Evolutionary conservation across 768 basidiomycete genomes (phyloP).

Genomic region (Mycena pura): DNA sequence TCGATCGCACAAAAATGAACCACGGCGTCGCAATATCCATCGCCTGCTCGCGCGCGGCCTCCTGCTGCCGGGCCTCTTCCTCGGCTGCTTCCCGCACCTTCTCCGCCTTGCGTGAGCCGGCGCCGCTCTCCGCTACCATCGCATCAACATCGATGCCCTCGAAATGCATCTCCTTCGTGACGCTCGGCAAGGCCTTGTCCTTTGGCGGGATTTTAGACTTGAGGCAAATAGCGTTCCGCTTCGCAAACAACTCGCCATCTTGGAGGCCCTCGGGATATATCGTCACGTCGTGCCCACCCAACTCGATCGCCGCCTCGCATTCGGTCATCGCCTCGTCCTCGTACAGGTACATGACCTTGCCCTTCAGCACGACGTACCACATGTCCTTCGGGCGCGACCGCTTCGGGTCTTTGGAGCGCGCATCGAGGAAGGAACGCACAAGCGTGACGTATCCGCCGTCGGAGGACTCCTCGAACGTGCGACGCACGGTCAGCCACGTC

Average conservation of each 20-base stretch:
- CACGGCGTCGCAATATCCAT: constrained; percentile 69
- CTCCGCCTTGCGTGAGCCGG: constrained; percentile 40
- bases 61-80: constrained; percentile 50
- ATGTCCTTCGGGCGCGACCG: constrained; percentile 86
- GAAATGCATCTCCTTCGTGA: constrained; percentile 59
- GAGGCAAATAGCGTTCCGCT: constrained; percentile 86
- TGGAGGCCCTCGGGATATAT: constrained; percentile 76
- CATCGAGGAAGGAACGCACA: constrained; percentile 80
- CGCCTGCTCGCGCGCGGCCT: constrained; percentile 58
- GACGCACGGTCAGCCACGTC: constrained; percentile 85
- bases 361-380: constrained; percentile 94
- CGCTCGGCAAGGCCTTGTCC: constrained; percentile 51
- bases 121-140: constrained; percentile 35
- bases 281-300: constrained; percentile 77
- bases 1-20: constrained; percentile 92
- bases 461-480: constrained; percentile 73
- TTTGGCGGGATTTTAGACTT: constrained; percentile 52
- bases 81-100: constrained; percentile 43
- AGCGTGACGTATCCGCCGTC: constrained; percentile 82
- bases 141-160: constrained; percentile 41
- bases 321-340: constrained; percentile 92
- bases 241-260: constrained; percentile 92
- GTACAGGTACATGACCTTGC: constrained; percentile 89
- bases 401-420: constrained; percentile 85
- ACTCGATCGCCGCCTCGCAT: constrained; percentile 89